A percentile compares a stretch with the other conserved stretches of the same genome.
These are phyloP conservation scores for Solanum habrochaites DNA, from an alignment of 257 asterid genomes.

Conservation along the genomic window DNA sequence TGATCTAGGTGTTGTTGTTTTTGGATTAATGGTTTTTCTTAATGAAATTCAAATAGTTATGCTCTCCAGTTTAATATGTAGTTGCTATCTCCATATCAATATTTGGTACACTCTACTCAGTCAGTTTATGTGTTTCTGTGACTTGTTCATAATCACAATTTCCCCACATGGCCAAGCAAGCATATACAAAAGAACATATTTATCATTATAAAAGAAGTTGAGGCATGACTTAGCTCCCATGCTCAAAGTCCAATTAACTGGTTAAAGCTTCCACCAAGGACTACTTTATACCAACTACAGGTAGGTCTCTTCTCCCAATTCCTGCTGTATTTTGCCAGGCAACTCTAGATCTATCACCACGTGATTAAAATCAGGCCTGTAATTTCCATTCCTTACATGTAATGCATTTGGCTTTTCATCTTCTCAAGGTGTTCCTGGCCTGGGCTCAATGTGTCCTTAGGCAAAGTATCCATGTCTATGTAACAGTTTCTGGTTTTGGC, in stretches of 20 bases:
- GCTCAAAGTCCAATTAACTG: not conserved
- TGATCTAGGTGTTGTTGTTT: no score
- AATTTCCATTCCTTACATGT: constrained; percentile 49
- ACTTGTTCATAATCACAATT: no score
- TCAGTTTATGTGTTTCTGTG: no score
- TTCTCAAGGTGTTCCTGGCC: constrained; percentile 91
- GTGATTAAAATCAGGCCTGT: constrained; percentile 55
- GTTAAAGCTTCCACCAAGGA: not conserved
- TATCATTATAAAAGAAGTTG: not conserved
- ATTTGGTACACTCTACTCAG: no score
- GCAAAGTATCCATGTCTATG: constrained; percentile 85
- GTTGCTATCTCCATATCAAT: no score
- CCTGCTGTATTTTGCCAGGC: constrained; percentile 50
- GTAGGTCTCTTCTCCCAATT: constrained; percentile 41
- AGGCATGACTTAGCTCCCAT: not conserved
- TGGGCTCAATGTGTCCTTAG: constrained; percentile 78
- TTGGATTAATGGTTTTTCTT: no score
- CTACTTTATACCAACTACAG: constrained; percentile 9
- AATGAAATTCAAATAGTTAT: no score
- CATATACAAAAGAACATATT: not conserved
- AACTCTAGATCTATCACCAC: constrained; percentile 63
- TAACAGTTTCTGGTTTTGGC: constrained; percentile 77
- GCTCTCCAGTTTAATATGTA: no score
- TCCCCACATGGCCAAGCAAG: no score
- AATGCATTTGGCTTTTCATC: constrained; percentile 61